Evolutionary conservation across 345 rosid species (phyloP), one percentile per base, ranked within the genome.

Genomic region (Cardamine occulta): DNA sequence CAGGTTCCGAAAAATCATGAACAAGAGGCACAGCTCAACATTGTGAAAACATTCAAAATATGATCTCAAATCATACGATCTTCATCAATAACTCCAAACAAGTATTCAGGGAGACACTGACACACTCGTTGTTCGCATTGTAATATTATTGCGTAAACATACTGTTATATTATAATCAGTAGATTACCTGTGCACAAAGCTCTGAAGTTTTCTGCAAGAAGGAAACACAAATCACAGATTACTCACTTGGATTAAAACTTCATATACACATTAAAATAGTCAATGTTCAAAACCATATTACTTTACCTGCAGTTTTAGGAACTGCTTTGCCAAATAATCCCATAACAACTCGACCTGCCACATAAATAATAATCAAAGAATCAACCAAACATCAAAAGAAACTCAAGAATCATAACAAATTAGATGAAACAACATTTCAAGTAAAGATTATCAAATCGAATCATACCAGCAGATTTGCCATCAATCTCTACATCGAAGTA

Each of bases 271-370:
- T 29, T 4, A 47, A 2, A 40, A 57, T 35, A 17, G 35, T 28
- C 51, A 55, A 1, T 24, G 28, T 26, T 4, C 48, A 40, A 34
- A 56, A 32, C 34, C 4, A 19, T 8, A 6, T 48, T 4, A 42
- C 5, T 18, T 42, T 79, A 95, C 96, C 99, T 76, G 86, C 84
- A 24, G 99, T 96, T 80, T 91, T 93, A 0, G 98, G 97, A 71
- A 96, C 99, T 7, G 98, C 56, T 74, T 93, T 93, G 5, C 99
- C 98, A 67, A 81, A 96, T 66, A 96, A 88, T 44, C 96, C 99
- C 58, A 96, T 86, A 37, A 87, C 91, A 78, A 96, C 32, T 4
- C 98, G 91, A 77, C 98, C 99, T 96, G 84, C 26, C 26, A 67
- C 42, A 39, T 18, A 14, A 29, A 48, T 6, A n/a, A 17, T 35